Evolutionary conservation across 116 monocot species (phyloP), one percentile per base, ranked within the genome.

Genomic region (Phalaenopsis hybrid): DNA sequence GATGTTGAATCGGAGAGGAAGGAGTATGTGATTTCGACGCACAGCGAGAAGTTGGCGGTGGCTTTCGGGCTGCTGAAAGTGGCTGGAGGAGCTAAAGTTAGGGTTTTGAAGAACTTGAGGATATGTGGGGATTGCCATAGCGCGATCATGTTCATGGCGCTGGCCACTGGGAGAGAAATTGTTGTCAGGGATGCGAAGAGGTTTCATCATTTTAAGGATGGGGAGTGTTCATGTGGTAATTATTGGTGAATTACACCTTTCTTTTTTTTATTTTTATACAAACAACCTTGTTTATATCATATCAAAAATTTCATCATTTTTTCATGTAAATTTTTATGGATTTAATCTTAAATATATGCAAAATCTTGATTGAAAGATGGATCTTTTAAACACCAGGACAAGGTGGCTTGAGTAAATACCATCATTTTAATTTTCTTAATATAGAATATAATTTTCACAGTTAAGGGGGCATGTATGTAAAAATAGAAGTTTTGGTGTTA

Each of bases 221-320:
- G 91, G 12, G 57, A 76, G 49, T 93, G 93, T 57, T 91, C 93
- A 68, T 93, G 93, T 83, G 88, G 84, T 16, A 91, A 93, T 84
- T 93, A 86, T 59, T 93, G 91, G 93, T 93, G 77, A 91, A 79
- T 10, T 41, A 41, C 41, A 4, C 41, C 41, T 4, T 4, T 41
- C 4, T 41, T 41, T 41, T 41, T 41, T 41, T 41, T 4, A 41
- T 41, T 41, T 41, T 41, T 41, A 41, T 41, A 41, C 41, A 0
- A 41, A 41, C 4, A 0, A 41, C 41, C 41, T 41, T 41, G 4
- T 41, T 41, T 41, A 41, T 41, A 41, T 4, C 2, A 41, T 41
- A 31, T 31, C 0, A 31, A 31, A 31, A 31, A 31, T 31, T 0
- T 31, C 31, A 31, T 31, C 31, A 31, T 31, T 31, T 31, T 31